Evolutionary conservation across 192 early-diverging fungal genomes (phyloP), one percentile per base, ranked within the genome.

Genomic region (Umbelopsis isabellina): DNA sequence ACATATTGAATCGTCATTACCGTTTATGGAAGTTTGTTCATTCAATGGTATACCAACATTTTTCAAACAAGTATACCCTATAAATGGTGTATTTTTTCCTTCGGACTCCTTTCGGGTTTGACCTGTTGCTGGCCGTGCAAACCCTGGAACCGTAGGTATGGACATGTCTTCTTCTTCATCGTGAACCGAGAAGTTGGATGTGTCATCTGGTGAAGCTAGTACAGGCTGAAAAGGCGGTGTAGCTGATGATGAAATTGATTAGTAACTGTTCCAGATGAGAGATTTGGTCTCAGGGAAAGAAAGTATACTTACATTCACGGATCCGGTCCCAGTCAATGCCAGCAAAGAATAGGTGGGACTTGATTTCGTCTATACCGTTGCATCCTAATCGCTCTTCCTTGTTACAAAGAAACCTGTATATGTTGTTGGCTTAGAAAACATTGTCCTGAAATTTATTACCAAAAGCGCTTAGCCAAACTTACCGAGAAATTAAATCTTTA

Each of bases 161-260:
- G 80, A 74, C 48, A 82, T 82, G 22, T 84, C 81, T 22, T 82
- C 89, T 64, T 89, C 80, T 21, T 94, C 92, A 58, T 94, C 93
- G 52, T 90, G 85, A 65, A 91, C 87, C 65, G 90, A 86, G 84
- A 97, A 97, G 75, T 95, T 94, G 45, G 90, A 89, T 0, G 93
- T 97, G 72, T 97, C 95, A 35, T 94, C 91, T 21, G 92, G 89
- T 18, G 93, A 87, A 68, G 83, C 87, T n/a, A 96, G 84, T n/a
- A 91, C 82, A 23, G 95, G 95, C 3, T 95, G 75, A 83, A 95
- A 97, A 15, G 95, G 95, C 16, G 95, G 91, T 18, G 75, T 87
- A 15, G 75, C 81, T 73, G 13, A 13, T 47, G 44, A 75, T 79
- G 12, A 51, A 33, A 50, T 21, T 37, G 20, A 49, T 11, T 8